Conservation (phyloP, 108 stramenopile species). For the Cyclotella sp. region DNA sequence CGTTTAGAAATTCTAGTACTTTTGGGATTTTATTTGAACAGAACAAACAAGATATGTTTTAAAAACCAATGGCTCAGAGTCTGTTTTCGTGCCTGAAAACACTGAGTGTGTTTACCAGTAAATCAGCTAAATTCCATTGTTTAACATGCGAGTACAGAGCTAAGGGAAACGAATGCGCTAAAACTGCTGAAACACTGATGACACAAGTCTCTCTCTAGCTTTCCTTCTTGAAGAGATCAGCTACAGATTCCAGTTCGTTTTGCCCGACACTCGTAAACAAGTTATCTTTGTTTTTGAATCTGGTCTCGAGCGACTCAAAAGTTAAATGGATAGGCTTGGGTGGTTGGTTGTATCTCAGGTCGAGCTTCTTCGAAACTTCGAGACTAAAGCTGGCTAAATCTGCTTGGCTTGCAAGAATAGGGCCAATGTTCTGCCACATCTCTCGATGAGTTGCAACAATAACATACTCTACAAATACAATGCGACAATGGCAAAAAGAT, state of each 20-base stretch:
- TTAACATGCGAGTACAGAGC: no score
- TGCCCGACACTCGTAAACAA: neutral
- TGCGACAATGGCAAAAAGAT: neutral
- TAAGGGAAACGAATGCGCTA: no score
- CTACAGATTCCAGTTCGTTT: constrained; percentile 4
- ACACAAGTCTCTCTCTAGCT: no score
- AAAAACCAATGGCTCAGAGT: no score
- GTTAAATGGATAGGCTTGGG: constrained; percentile 50
- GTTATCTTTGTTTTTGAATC: neutral
- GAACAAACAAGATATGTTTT: no score
- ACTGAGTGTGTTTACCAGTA: no score
- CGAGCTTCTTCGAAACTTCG: constrained; percentile 54
- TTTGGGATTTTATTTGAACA: no score
- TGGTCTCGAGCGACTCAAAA: neutral
- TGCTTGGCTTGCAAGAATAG: constrained; percentile 44
- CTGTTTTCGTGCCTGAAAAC: no score
- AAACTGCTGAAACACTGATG: no score
- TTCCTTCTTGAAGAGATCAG: neutral
- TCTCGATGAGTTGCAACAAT: constrained; percentile 50
- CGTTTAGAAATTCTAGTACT: no score
- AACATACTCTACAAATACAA: constrained; percentile 31
- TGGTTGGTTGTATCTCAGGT: constrained; percentile 40
- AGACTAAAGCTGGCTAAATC: constrained; percentile 52
- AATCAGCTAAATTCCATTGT: no score
- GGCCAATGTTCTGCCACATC: constrained; percentile 58